These are phyloP conservation scores for Tubosaeta brunneosetosa DNA, from an alignment of 768 basidiomycete species.

Conservation along the genomic window DNA sequence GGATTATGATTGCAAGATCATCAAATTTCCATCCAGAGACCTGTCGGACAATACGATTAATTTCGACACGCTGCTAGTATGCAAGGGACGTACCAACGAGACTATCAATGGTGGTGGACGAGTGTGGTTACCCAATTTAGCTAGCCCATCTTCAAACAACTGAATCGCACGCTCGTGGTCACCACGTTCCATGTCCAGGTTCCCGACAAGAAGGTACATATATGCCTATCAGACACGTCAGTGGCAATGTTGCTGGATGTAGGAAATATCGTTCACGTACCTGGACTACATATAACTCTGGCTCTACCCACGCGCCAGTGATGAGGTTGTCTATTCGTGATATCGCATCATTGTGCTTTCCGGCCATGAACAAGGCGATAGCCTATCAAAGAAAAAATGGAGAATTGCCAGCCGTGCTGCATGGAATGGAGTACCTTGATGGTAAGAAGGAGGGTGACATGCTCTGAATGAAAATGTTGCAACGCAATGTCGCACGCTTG, in stretches of 20 bases:
- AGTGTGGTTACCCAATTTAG: neutral
- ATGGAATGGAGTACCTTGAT: neutral
- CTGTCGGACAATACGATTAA: neutral
- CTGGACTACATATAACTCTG: neutral
- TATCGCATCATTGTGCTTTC: conserved; percentile 2
- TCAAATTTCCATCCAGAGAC: conserved; percentile 10
- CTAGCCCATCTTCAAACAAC: neutral
- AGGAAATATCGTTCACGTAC: neutral
- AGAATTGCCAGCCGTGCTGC: neutral
- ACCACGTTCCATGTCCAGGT: neutral
- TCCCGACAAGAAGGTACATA: neutral
- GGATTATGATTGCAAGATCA: neutral
- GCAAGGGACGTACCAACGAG: neutral
- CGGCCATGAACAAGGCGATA: conserved; percentile 2
- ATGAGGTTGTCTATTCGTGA: conserved; percentile 3
- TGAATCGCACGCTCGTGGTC: neutral
- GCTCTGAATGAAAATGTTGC: neutral
- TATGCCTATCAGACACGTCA: neutral
- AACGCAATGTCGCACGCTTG: neutral
- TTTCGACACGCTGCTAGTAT: neutral
- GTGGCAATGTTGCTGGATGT: neutral
- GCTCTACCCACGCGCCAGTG: no score
- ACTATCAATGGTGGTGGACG: neutral
- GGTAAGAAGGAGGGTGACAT: neutral
- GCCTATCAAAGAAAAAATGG: neutral